Base-by-base conservation (phyloP, 306 rosid species). In the Neltuma alba region DNA sequence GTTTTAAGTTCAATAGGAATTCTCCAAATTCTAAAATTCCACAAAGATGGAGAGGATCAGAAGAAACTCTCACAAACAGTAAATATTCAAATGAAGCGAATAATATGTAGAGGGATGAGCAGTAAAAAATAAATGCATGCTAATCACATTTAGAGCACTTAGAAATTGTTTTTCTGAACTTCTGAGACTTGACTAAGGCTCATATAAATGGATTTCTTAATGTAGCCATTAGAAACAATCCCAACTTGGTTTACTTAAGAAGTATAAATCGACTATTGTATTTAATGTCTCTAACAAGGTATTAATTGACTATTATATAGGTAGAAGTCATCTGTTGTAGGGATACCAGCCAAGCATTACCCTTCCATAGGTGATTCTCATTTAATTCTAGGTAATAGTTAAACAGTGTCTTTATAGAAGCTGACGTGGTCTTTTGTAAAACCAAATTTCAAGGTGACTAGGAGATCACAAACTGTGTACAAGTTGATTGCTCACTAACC, bases 141-240 rank as follows among this genome's bases (percentile, higher is more conserved):
- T n/a, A 54, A 21, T 54, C 28, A 54, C 61, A 21, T 54, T 54
- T 54, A 54, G 61, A 54, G 14, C 61, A 9, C 14, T 7, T 54
- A 21, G 27, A 21, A 28, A 54, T 9, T 54, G 27, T 21, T 16
- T 54, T 21, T 54, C 61, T 54, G 9, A 54, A 21, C 61, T 21
- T 54, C 30, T 21, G 13, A 23, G 61, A 54, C 28, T 54, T 54
- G 2, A 54, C 21, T 8, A 54, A 54, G 61, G 4, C 61, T 54
- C 61, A n/a, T 52, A 2, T 54, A n/a, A 21, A 21, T n/a, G 28
- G 28, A 54, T 54, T 54, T 54, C 61, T 54, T 54, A 5, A 52
- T 45, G 33, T 82, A 86, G 61, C 58, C 58, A 2, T 20, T 50
- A 44, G 48, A 44, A 44, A 44, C 18, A 50, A 6, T 50, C 11